Percentiles rank a stretch among this genome's conserved stretches.
Conservation (phyloP, 2,329 filamentous ascomycete genomes). For the Chrysosporium keratinophilum region DNA sequence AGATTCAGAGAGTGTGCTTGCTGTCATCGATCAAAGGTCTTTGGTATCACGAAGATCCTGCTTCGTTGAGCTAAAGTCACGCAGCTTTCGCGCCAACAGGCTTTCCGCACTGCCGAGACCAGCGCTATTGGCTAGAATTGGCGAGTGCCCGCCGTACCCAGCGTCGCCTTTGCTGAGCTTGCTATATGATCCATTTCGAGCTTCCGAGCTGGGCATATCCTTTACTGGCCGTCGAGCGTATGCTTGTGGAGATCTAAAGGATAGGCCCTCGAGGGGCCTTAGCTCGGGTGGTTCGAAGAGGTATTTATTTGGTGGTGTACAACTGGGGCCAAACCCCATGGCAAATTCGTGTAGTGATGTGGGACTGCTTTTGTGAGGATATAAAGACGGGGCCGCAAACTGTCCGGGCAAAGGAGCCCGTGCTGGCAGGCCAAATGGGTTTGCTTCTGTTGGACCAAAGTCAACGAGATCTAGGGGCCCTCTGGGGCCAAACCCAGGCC, state of each 20-base stretch:
- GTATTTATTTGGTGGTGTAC: slow-evolving; percentile 11
- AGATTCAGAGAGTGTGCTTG: not conserved
- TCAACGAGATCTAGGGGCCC: slow-evolving; percentile 12
- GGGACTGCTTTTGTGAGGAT: not conserved
- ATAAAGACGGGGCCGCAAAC: not conserved
- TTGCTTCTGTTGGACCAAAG: not conserved
- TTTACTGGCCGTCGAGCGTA: not conserved
- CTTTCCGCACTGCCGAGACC: slow-evolving; percentile 46
- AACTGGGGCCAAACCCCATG: not conserved
- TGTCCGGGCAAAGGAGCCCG: not conserved
- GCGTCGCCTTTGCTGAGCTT: slow-evolving; percentile 59
- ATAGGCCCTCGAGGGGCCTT: not conserved
- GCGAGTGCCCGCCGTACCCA: slow-evolving; percentile 52
- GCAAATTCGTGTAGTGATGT: not conserved
- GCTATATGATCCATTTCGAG: slow-evolving; percentile 43
- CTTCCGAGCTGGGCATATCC: slow-evolving; percentile 18
- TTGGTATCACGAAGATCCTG: not conserved
- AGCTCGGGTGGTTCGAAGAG: slow-evolving; percentile 10
- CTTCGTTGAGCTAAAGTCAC: slow-evolving; percentile 37
- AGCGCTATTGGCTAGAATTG: slow-evolving; percentile 21
- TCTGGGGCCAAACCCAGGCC: slow-evolving; percentile 28
- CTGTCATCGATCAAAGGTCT: not conserved
- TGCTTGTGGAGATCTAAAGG: not conserved
- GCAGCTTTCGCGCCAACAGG: slow-evolving; percentile 58
- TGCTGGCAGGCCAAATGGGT: not conserved